phyloP scores from a whole-genome alignment of 768 basidiomycete species.

The Amanita polypyramis region DNA sequence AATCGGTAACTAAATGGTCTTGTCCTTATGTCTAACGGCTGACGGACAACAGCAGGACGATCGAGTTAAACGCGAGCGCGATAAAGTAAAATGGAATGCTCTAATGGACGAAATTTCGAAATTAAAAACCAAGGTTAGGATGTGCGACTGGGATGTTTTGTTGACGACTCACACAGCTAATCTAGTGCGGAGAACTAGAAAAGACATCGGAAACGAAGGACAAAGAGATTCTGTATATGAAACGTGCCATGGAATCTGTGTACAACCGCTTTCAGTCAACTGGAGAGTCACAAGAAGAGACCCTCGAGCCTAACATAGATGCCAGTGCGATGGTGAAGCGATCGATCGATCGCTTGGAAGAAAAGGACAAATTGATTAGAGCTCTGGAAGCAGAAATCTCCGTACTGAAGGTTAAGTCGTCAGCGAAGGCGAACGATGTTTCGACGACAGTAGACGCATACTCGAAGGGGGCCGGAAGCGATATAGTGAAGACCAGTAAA shows the following conservation, averaged over 20 bases:
- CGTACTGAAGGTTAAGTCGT: constrained; percentile 39
- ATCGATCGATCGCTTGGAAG: constrained; percentile 56
- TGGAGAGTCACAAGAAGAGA: constrained; percentile 39
- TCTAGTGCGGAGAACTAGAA: constrained; percentile 48
- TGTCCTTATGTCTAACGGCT: background rate
- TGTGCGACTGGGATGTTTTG: background rate
- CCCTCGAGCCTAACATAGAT: constrained; percentile 43
- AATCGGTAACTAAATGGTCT: constrained; percentile 37
- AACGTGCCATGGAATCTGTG: constrained; percentile 81
- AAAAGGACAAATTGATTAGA: constrained; percentile 58
- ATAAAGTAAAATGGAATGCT: constrained; percentile 59
- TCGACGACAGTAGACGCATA: constrained; percentile 33
- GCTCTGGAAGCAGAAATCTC: constrained; percentile 39
- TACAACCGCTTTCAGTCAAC: constrained; percentile 65
- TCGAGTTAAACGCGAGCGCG: constrained; percentile 64
- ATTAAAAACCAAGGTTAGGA: constrained; percentile 54
- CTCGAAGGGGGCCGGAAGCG: background rate
- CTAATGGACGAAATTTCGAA: constrained; percentile 67
- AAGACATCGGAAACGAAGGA: constrained; percentile 38
- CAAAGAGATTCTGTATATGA: constrained; percentile 68
- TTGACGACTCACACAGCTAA: background rate
- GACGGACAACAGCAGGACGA: constrained; percentile 40
- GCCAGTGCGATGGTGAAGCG: constrained; percentile 59
- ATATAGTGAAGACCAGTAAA: background rate
- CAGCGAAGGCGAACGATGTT: constrained; percentile 48